A percentile compares a stretch with the other conserved stretches of the same genome.
phyloP scores from a whole-genome alignment of 1,284 basidiomycete genomes.

The Malassezia sp. region DNA sequence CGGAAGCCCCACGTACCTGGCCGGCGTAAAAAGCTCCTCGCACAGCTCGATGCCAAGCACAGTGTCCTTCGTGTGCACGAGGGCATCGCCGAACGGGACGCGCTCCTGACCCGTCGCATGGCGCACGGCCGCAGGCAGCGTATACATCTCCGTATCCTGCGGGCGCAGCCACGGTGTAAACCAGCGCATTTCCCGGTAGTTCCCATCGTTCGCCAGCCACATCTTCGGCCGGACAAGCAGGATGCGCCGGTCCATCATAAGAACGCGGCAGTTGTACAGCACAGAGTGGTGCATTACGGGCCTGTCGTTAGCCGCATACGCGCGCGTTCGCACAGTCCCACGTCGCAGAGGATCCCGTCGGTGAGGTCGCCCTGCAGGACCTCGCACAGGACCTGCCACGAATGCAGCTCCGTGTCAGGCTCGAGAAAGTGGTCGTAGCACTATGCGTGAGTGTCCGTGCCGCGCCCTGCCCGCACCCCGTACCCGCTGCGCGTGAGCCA shows the following conservation, averaged over 20 bases:
- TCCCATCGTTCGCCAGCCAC: conserved; percentile 98
- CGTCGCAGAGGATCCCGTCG: conserved; percentile 39
- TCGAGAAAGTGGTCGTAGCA: conserved; percentile 42
- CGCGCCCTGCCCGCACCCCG: conserved; percentile 23
- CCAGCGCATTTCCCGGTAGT: conserved; percentile 89
- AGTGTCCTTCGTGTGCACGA: conserved; percentile 83
- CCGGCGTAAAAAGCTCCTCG: conserved; percentile 92
- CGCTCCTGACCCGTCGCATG: conserved; percentile 81
- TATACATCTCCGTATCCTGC: conserved; percentile 74
- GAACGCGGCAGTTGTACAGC: conserved; percentile 88
- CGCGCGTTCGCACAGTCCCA: no score
- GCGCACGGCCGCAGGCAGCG: conserved; percentile 73
- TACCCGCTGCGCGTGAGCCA: conserved; percentile 22
- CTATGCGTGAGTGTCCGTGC: conserved; percentile 1
- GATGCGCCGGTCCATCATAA: conserved; percentile 74
- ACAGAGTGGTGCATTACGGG: conserved; percentile 92
- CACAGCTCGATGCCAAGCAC: conserved; percentile 92
- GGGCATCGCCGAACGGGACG: conserved; percentile 90
- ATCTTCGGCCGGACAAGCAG: conserved; percentile 92
- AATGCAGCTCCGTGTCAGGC: conserved; percentile 38
- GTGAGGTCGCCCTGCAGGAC: conserved; percentile 30
- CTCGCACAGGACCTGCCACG: conserved; percentile 41
- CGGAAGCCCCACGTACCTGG: no score
- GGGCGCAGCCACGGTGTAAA: conserved; percentile 93
- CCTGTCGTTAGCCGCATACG: no score